Evolutionary conservation across 192 early-diverging fungal species (phyloP).

Genomic region (Chytriomyces sp.): DNA sequence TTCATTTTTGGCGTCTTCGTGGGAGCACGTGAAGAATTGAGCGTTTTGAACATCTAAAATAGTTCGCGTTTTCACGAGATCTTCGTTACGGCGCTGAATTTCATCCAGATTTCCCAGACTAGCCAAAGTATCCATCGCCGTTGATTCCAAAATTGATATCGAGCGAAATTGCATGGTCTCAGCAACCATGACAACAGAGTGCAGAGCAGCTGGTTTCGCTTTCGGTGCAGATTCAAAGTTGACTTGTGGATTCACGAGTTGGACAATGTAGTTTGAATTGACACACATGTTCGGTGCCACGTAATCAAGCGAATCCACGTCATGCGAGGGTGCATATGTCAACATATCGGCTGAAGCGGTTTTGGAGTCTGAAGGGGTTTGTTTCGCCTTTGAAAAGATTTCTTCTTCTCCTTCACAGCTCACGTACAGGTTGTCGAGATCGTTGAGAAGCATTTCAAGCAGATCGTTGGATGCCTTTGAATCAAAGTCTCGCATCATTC

Average conservation of each 20-base stretch:
- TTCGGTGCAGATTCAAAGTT: slow-evolving; percentile 64
- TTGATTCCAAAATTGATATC: slow-evolving; percentile 60
- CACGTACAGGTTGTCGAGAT: slow-evolving; percentile 17
- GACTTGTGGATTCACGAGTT: slow-evolving; percentile 75
- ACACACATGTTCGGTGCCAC: slow-evolving; percentile 59
- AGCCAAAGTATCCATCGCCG: not conserved
- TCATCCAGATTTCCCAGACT: slow-evolving; percentile 39
- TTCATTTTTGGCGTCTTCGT: slow-evolving; percentile 6
- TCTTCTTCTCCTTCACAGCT: slow-evolving; percentile 12
- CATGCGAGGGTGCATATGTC: slow-evolving; percentile 48
- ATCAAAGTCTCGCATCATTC: slow-evolving; percentile 18
- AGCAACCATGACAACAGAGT: slow-evolving; percentile 62
- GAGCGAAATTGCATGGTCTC: slow-evolving; percentile 65
- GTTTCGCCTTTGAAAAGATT: not conserved
- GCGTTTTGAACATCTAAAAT: slow-evolving; percentile 68
- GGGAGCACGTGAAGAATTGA: slow-evolving; percentile 63
- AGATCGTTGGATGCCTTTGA: slow-evolving; percentile 7
- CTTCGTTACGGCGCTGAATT: slow-evolving; percentile 51
- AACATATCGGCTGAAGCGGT: slow-evolving; percentile 30
- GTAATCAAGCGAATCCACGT: slow-evolving; percentile 57
- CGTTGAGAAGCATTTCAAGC: slow-evolving; percentile 19
- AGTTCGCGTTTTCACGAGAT: slow-evolving; percentile 67
- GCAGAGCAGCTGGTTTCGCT: slow-evolving; percentile 43
- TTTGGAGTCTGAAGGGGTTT: not conserved
- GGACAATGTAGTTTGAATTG: slow-evolving; percentile 63